Percentiles rank a stretch among this genome's conserved stretches.
Evolutionary conservation across 805 yeast species (phyloP).

Genomic region (Kodamaea neixiangensis): DNA sequence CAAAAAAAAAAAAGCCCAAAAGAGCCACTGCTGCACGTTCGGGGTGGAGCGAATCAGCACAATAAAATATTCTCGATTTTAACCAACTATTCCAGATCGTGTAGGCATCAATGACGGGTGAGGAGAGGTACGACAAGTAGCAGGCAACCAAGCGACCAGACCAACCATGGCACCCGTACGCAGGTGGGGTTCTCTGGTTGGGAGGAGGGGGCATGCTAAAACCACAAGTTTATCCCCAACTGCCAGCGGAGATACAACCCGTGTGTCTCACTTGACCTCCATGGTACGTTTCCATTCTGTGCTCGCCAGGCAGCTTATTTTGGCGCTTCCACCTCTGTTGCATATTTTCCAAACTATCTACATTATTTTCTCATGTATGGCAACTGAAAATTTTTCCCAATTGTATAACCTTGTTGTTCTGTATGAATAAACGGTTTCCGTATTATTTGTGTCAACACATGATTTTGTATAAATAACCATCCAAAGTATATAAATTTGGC

Average conservation of each 20-base stretch:
- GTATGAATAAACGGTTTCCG: constrained; percentile 13
- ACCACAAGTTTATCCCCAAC: not conserved
- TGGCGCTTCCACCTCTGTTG: constrained; percentile 1
- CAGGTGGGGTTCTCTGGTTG: too few species aligned
- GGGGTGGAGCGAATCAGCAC: constrained; percentile 9
- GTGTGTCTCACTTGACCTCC: too few species aligned
- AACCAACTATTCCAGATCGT: constrained; percentile 7
- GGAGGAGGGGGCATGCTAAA: too few species aligned
- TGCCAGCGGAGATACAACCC: not conserved
- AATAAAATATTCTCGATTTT: constrained; percentile 5
- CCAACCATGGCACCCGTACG: too few species aligned
- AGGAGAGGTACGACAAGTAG: not conserved
- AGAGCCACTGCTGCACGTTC: constrained; percentile 1
- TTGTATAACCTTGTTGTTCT: constrained; percentile 9
- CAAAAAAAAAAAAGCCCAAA: constrained; percentile 1
- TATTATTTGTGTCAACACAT: constrained; percentile 13
- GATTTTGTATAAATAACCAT: constrained; percentile 11
- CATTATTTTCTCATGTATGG: constrained; percentile 6
- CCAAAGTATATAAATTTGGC: constrained; percentile 2
- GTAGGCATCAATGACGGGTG: constrained; percentile 1
- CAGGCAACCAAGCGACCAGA: not conserved
- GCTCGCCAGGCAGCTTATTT: not conserved
- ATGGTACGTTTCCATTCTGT: not conserved
- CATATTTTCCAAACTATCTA: constrained; percentile 3
- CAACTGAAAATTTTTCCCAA: constrained; percentile 8